Evolutionary conservation across 2,329 filamentous ascomycete genomes (phyloP).

Genomic region (Neopestalotiopsis sp.): DNA sequence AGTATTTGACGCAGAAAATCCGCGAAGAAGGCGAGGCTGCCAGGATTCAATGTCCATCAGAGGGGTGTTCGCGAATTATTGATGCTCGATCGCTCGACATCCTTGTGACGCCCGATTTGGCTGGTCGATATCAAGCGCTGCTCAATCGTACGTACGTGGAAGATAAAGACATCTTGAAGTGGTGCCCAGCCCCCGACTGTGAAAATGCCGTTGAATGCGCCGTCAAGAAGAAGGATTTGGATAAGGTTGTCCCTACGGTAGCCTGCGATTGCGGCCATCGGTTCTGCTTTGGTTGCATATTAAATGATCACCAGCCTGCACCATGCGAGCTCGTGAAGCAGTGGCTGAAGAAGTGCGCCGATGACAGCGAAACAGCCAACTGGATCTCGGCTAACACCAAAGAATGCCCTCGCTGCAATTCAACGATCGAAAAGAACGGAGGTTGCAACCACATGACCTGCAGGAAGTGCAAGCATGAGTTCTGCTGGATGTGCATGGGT

Average conservation of each 20-base stretch:
- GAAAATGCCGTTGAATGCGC: slow-evolving; percentile 88
- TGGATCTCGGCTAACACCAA: slow-evolving; percentile 99
- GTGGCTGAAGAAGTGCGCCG: slow-evolving; percentile 98
- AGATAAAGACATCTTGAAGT: slow-evolving; percentile 93
- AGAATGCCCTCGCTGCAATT: slow-evolving; percentile 94
- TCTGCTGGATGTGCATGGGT: slow-evolving; percentile 99
- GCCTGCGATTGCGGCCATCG: slow-evolving; percentile 81
- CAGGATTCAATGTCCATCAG: slow-evolving; percentile 89
- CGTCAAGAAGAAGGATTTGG: slow-evolving; percentile 86
- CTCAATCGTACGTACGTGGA: slow-evolving; percentile 96
- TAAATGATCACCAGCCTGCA: slow-evolving; percentile 90
- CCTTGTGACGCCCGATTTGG: slow-evolving; percentile 65
- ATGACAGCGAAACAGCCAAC: slow-evolving; percentile 97
- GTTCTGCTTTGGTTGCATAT: slow-evolving; percentile 95
- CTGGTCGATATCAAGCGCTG: slow-evolving; percentile 77
- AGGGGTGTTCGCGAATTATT: slow-evolving; percentile 87
- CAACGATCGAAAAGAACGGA: slow-evolving; percentile 96
- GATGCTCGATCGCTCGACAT: slow-evolving; percentile 88
- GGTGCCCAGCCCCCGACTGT: slow-evolving; percentile 98
- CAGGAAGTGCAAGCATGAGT: slow-evolving; percentile 42
- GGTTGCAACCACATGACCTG: slow-evolving; percentile 49
- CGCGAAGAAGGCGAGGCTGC: slow-evolving; percentile 94
- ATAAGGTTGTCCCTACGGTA: slow-evolving; percentile 87
- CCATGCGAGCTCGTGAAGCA: slow-evolving; percentile 90
- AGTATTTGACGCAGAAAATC: slow-evolving; percentile 93